These are phyloP conservation scores for Rhexocercosporidium sp. DNA, from an alignment of 2,329 filamentous ascomycete species.

Conservation along the genomic window DNA sequence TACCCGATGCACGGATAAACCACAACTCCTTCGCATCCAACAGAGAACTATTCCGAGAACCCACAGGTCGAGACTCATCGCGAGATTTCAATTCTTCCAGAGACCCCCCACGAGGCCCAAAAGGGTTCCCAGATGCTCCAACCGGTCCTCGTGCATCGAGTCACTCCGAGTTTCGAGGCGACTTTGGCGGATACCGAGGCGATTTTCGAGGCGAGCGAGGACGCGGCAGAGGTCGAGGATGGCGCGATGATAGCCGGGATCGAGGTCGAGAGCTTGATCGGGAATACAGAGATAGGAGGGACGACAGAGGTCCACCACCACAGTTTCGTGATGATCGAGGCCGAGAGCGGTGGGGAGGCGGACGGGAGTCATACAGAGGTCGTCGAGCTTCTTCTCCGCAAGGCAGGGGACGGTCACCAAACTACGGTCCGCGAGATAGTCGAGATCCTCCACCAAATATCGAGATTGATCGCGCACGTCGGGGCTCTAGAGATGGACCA, in stretches of 20 bases:
- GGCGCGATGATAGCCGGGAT: constrained; percentile 66
- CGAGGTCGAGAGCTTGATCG: constrained; percentile 51
- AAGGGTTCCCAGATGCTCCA: constrained; percentile 70
- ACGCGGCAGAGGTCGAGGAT: constrained; percentile 47
- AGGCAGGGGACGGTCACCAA: constrained; percentile 67
- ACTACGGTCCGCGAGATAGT: constrained; percentile 58
- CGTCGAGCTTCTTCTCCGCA: constrained; percentile 67
- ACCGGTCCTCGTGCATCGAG: constrained; percentile 70
- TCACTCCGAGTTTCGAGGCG: constrained; percentile 68
- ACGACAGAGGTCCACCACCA: constrained; percentile 49
- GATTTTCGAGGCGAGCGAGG: constrained; percentile 58
- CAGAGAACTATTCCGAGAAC: constrained; percentile 62
- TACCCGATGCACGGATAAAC: constrained; percentile 37
- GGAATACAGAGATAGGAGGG: constrained; percentile 62
- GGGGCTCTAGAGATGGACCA: constrained; percentile 75
- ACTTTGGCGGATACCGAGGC: constrained; percentile 56
- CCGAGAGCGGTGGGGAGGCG: constrained; percentile 30
- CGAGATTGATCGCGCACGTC: constrained; percentile 69
- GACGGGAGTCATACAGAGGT: constrained; percentile 51
- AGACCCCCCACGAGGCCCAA: constrained; percentile 82
- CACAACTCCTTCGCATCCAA: constrained; percentile 64
- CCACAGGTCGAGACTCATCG: constrained; percentile 40
- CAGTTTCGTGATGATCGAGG: constrained; percentile 61
- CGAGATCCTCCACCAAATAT: constrained; percentile 63
- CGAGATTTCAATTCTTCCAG: constrained; percentile 52